Evolutionary conservation across 2,329 filamentous ascomycete species (phyloP), one percentile per base, ranked within the genome.

Genomic region (Alternaria ventricosa): DNA sequence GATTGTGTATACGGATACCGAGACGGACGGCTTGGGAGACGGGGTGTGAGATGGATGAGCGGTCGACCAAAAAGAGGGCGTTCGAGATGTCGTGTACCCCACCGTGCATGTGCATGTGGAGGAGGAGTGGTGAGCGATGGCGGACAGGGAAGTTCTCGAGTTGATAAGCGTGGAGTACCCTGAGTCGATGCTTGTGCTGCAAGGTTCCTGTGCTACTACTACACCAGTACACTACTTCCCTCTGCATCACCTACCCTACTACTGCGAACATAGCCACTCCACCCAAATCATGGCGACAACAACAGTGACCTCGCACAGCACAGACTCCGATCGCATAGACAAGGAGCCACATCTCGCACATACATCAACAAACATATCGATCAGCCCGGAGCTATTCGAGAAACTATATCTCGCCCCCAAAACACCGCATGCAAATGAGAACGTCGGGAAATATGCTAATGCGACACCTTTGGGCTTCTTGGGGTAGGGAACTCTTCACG

Each of bases 361-460:
- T 57, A 63, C 71, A 3, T 65, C 65, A 1, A 75, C 73, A 2
- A 75, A 75, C 50, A 74, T 76, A 5, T 71, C 73, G 0, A 49
- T 76, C 8, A 74, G 69, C 22, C 73, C 74, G 1, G 73, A 77
- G 56, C 61, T 75, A 3, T 77, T 76, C 30, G 73, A 77, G 57
- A 74, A 75, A 41, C 51, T 76, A 20, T 76, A 75, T 44, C 57
- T 76, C 9, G 65, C 67, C 3, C 71, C 74, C 0, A 77, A 75
- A 28, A 63, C 71, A 10, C 72, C 75, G 1, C 71, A 72, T 47
- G 65, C 71, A 5, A 59, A 55, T 5, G 66, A 74, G 2, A 60
- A 65, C 58, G 71, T 58, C 4, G 62, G 22, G 0, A 62, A 55
- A 46, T 76, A 64, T 61, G 74, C 73, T 1, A 77, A 76, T 55